Evolutionary conservation across 345 rosid species (phyloP).

Genomic region (Dipteronia dyeriana): DNA sequence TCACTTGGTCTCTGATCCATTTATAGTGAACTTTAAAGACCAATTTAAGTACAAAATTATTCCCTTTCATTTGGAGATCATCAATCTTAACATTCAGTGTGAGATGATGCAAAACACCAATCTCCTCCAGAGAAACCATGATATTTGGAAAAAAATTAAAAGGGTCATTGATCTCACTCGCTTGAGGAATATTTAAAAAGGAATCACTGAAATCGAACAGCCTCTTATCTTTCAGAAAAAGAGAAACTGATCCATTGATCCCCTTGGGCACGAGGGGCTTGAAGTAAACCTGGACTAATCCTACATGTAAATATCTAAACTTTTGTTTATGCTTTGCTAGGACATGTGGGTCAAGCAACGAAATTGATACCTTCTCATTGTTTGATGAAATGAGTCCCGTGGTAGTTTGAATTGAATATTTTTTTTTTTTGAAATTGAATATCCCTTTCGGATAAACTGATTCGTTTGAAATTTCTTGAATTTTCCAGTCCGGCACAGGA

Average conservation of each 20-base stretch:
- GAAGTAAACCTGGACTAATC: slow-evolving; percentile 10
- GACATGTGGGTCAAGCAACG: neutral
- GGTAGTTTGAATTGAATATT: neutral
- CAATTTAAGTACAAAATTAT: neutral
- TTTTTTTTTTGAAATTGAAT: slow-evolving; percentile 13
- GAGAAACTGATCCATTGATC: neutral
- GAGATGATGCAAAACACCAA: neutral
- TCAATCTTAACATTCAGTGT: neutral
- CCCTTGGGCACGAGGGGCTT: neutral
- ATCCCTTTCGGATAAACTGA: slow-evolving; percentile 6
- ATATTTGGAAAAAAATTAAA: neutral
- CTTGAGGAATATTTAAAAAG: neutral
- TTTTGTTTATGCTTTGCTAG: neutral
- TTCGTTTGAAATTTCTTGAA: neutral
- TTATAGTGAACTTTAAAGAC: neutral
- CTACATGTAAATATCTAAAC: neutral
- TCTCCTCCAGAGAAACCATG: neutral
- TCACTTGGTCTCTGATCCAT: neutral
- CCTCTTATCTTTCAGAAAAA: neutral
- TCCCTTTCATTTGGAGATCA: neutral
- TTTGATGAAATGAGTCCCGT: neutral
- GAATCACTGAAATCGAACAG: neutral
- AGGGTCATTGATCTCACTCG: neutral
- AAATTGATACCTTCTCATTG: neutral
- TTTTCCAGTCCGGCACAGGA: neutral